Conservation (phyloP, 2,329 filamentous ascomycete species). For the Nannizzia gypsea region DNA sequence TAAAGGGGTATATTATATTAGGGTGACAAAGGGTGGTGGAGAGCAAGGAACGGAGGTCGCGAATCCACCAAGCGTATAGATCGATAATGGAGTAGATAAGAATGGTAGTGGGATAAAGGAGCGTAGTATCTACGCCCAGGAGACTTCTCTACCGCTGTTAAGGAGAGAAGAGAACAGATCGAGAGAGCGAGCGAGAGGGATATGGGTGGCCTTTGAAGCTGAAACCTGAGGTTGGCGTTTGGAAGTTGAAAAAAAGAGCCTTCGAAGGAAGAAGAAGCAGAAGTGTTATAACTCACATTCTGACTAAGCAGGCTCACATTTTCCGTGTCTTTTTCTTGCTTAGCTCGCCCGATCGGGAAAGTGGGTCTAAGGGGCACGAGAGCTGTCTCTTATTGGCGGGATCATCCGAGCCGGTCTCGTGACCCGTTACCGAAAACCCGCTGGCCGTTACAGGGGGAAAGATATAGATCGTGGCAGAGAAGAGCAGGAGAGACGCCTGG, state of each 20-base stretch:
- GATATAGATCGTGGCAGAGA: not conserved
- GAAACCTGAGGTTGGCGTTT: not conserved
- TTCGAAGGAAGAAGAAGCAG: not conserved
- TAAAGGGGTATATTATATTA: not conserved
- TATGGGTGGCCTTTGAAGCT: not conserved
- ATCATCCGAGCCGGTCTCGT: conserved; percentile 1
- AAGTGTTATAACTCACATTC: not conserved
- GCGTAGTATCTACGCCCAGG: not conserved
- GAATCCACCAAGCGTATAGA: not conserved
- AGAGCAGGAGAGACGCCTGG: not conserved
- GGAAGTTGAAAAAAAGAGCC: not conserved
- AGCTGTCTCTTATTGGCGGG: not conserved
- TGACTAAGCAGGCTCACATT: not conserved
- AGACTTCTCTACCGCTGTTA: not conserved
- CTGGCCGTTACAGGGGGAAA: not conserved
- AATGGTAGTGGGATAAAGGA: not conserved
- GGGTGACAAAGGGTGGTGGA: not conserved
- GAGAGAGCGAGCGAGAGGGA: not conserved
- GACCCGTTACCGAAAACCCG: not conserved
- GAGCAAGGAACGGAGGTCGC: not conserved
- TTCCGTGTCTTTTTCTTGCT: conserved; percentile 4
- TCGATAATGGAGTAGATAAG: not conserved
- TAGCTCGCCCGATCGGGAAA: not conserved
- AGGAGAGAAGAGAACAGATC: not conserved
- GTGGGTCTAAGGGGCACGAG: not conserved